These are phyloP conservation scores for Saturnispora diversa DNA, from an alignment of 805 yeast species.

Conservation along the genomic window DNA sequence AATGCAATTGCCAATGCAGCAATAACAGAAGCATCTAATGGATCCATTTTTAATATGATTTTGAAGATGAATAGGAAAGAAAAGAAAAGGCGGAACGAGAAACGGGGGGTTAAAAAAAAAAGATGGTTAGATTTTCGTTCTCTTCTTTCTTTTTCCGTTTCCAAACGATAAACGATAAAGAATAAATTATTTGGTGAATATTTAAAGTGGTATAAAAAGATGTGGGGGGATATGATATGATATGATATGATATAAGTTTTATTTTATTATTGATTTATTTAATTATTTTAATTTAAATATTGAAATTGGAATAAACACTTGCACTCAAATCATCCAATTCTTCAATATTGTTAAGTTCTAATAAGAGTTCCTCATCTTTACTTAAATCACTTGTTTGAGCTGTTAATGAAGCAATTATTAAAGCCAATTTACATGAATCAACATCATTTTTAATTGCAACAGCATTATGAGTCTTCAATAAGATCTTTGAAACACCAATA, in stretches of 20 bases:
- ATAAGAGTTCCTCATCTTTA: conserved; percentile 26
- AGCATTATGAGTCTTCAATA: conserved; percentile 28
- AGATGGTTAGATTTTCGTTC: conserved; percentile 1
- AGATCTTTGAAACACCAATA: conserved; percentile 38
- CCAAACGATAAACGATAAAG: neutral
- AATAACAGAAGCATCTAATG: conserved; percentile 63
- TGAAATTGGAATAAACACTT: conserved; percentile 75
- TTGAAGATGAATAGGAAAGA: neutral
- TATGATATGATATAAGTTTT: too few species aligned
- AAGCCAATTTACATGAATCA: conserved; percentile 48
- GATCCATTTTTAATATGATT: conserved; percentile 46
- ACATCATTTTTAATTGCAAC: conserved; percentile 7
- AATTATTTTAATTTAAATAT: conserved; percentile 15
- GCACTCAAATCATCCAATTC: conserved; percentile 86
- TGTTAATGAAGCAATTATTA: conserved; percentile 58
- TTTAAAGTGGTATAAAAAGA: neutral
- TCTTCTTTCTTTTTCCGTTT: too few species aligned
- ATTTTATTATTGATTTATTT: too few species aligned
- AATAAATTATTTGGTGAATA: neutral
- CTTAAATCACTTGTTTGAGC: conserved; percentile 44
- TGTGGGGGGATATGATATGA: too few species aligned
- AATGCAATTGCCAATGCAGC: conserved; percentile 59
- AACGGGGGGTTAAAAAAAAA: neutral
- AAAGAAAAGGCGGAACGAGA: conserved; percentile 6
- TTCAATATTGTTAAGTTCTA: conserved; percentile 40